These are phyloP conservation scores for Clitopilus passeckerianus DNA, from an alignment of 768 basidiomycete species.

Conservation along the genomic window DNA sequence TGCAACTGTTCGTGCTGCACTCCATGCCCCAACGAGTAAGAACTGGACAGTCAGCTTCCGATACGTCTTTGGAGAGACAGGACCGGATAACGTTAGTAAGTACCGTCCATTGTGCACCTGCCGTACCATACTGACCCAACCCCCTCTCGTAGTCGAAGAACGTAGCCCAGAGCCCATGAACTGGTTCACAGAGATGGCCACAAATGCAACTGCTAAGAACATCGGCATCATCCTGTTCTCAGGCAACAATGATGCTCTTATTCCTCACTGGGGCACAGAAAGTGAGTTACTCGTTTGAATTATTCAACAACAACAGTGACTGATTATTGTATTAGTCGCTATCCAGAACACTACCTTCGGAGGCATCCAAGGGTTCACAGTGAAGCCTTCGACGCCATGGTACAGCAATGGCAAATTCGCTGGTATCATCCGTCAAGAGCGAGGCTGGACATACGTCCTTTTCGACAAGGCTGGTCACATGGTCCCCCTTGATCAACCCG, in stretches of 20 bases:
- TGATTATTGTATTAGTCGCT: background rate
- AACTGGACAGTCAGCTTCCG: slow-evolving; percentile 34
- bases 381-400: slow-evolving; percentile 67
- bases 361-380: slow-evolving; percentile 69
- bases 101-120: background rate
- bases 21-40: slow-evolving; percentile 65
- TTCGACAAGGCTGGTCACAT: slow-evolving; percentile 39
- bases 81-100: slow-evolving; percentile 23
- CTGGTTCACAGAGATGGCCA: slow-evolving; percentile 61
- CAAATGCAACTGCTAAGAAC: slow-evolving; percentile 49
- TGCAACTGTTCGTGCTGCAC: slow-evolving; percentile 46
- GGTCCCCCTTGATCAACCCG: slow-evolving; percentile 29
- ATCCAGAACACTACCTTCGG: slow-evolving; percentile 74
- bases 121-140: slow-evolving; percentile 1
- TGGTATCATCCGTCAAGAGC: slow-evolving; percentile 72
- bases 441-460: slow-evolving; percentile 54
- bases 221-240: slow-evolving; percentile 58
- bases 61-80: slow-evolving; percentile 29
- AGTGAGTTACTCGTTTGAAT: slow-evolving; percentile 27
- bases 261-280: slow-evolving; percentile 61
- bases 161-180: slow-evolving; percentile 44
- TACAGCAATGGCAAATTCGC: slow-evolving; percentile 56
- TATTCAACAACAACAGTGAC: background rate
- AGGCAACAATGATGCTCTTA: slow-evolving; percentile 65
- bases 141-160: background rate